Conservation (phyloP, 331 rosid genomes). For the Spiraea crenata region DNA sequence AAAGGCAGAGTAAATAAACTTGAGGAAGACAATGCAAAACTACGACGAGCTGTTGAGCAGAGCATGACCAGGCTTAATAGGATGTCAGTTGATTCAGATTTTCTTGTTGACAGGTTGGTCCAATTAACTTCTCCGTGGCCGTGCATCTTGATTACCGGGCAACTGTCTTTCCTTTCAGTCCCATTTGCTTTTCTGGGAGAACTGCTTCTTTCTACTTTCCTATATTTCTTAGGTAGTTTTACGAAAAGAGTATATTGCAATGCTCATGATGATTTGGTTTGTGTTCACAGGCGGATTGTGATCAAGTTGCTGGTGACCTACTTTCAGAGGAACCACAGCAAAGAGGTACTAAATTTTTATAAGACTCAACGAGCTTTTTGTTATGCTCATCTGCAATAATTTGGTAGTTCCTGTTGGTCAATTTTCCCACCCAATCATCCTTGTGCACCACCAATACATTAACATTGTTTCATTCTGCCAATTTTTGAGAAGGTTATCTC, state of each 20-base stretch:
- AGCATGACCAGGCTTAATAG: conserved; percentile 89
- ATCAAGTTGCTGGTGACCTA: conserved; percentile 85
- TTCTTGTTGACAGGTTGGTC: conserved; percentile 88
- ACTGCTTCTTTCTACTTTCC: neutral
- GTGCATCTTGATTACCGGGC: neutral
- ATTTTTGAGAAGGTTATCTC: neutral
- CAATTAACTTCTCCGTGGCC: conserved; percentile 17
- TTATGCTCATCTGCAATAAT: conserved; percentile 1
- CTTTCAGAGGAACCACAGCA: conserved; percentile 93
- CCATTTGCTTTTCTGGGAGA: neutral
- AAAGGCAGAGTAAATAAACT: conserved; percentile 76
- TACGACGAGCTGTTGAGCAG: conserved; percentile 78
- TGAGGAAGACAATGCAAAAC: conserved; percentile 88
- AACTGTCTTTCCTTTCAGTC: neutral
- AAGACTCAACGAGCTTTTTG: conserved; percentile 1
- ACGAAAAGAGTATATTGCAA: conserved; percentile 10
- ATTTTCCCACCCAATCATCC: neutral
- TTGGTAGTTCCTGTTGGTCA: neutral
- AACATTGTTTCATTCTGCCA: neutral
- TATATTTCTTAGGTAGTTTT: conserved; percentile 16
- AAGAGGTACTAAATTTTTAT: conserved; percentile 61
- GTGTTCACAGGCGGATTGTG: conserved; percentile 87
- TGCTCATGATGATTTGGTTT: conserved; percentile 27
- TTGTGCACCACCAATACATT: neutral
- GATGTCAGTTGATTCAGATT: conserved; percentile 93